Conservation (phyloP, 1,284 basidiomycete genomes). For the Xanthoconium separans region DNA sequence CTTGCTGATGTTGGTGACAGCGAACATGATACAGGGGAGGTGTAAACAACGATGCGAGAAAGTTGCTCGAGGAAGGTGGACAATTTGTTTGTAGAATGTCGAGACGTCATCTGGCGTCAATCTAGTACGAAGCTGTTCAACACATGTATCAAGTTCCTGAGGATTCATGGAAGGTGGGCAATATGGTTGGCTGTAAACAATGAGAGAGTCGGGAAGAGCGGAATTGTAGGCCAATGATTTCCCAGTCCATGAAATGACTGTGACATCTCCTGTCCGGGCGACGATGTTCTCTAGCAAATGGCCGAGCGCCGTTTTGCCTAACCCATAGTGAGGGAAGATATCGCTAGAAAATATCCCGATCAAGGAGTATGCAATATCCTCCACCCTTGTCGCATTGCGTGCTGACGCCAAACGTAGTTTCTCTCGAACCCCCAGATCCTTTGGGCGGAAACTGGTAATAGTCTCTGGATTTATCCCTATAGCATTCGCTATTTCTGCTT, state of each 20-base stretch:
- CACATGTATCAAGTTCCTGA: slow-evolving; percentile 1
- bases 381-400: neutral
- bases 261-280: slow-evolving; percentile 7
- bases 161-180: neutral
- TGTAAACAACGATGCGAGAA: slow-evolving; percentile 6
- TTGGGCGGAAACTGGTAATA: slow-evolving; percentile 2
- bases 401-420: slow-evolving; percentile 10
- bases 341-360: slow-evolving; percentile 7
- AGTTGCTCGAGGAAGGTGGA: neutral
- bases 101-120: neutral
- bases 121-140: neutral
- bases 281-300: slow-evolving; percentile 7
- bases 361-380: slow-evolving; percentile 6
- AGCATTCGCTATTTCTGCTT: neutral
- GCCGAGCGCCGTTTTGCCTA: neutral
- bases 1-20: neutral
- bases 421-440: slow-evolving; percentile 5
- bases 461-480: slow-evolving; percentile 1
- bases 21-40: slow-evolving; percentile 6
- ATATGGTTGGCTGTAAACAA: slow-evolving; percentile 3
- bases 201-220: neutral
- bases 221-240: neutral
- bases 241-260: slow-evolving; percentile 5
- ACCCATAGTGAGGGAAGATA: slow-evolving; percentile 1
- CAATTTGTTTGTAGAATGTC: neutral